A percentile compares a stretch with the other conserved stretches of the same genome.
phyloP scores from a whole-genome alignment of 2,329 filamentous ascomycete genomes.

The Curvularia sp. region DNA sequence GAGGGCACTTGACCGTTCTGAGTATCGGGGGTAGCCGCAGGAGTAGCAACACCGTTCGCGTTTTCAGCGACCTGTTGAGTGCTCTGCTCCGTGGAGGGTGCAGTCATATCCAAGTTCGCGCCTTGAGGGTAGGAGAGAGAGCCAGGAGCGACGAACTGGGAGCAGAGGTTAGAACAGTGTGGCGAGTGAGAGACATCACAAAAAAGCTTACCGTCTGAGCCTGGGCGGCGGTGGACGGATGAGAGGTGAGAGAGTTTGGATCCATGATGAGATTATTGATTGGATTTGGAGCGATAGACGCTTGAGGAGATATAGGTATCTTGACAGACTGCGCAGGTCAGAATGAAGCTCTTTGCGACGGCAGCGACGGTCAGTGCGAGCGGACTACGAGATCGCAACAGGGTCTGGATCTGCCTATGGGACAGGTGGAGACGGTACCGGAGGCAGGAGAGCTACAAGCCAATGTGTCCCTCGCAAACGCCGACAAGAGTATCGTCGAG shows the following conservation, averaged over 20 bases:
- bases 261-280: conserved; percentile 70
- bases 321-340: conserved; percentile 49
- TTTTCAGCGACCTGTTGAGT: conserved; percentile 60
- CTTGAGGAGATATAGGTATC: conserved; percentile 37
- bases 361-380: conserved; percentile 39
- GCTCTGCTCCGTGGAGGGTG: conserved; percentile 76
- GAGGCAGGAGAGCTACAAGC: conserved; percentile 93
- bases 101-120: conserved; percentile 78
- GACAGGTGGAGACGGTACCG: conserved; percentile 55
- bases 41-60: conserved; percentile 79
- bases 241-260: conserved; percentile 75
- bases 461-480: conserved; percentile 88
- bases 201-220: conserved; percentile 71
- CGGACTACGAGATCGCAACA: conserved; percentile 43
- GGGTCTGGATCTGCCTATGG: conserved; percentile 22
- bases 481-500: conserved; percentile 50
- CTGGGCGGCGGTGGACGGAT: conserved; percentile 89
- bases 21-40: conserved; percentile 84
- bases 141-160: conserved; percentile 78
- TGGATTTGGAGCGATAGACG: conserved; percentile 40
- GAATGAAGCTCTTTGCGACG: conserved; percentile 35
- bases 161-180: conserved; percentile 33
- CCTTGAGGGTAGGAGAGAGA: conserved; percentile 89
- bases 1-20: conserved; percentile 69
- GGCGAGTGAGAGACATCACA: conserved; percentile 30